Evolutionary conservation across 2,329 filamentous ascomycete species (phyloP), one percentile per base, ranked within the genome.

Genomic region (Diaporthe sp.): DNA sequence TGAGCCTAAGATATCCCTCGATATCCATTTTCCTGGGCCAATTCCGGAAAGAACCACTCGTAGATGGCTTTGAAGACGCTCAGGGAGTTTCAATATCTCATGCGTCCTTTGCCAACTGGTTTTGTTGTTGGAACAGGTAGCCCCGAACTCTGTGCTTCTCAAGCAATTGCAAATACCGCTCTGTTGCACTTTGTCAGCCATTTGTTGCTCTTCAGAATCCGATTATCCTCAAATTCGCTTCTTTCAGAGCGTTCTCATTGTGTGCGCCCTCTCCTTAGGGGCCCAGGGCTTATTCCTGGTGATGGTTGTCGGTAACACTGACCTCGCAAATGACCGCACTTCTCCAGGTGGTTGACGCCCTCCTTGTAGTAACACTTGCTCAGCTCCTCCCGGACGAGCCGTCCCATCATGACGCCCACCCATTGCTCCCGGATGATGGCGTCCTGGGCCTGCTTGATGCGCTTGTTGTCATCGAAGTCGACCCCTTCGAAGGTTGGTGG

Each of bases 381-480:
- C 86, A 97, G 87, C 87, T 97, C 94, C 83, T 96, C 93, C 77
- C 93, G 88, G 72, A 97, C 93, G 77, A 97, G 86, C 76, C 94
- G 89, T 74, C 93, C 93, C 94, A 96, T 97, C 94, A 97, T 97
- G 83, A 93, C 92, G 83, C 91, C 92, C 75, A 97, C 94, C 95
- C 95, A 97, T 87, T 97, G 94, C 86, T 97, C 94, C 77, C 94
- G 90, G 80, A 97, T 90, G 74, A 97, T 90, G 77, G 94, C 90
- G 83, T 97, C 94, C 83, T 96, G 94, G 71, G 94, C 94, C 76
- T 92, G 92, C 88, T 96, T 97, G 82, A 97, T 88, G 79, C 91
- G 91, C 82, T 91, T 91, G 83, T 92, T 95, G 86, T 97, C 93
- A 78, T 96, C 92, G 87, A 93, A 97, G 87, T 96, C 93, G 82